A percentile compares a stretch with the other conserved stretches of the same genome.
Evolutionary conservation across 805 yeast genomes (phyloP).

Genomic region (Candida michaelii): DNA sequence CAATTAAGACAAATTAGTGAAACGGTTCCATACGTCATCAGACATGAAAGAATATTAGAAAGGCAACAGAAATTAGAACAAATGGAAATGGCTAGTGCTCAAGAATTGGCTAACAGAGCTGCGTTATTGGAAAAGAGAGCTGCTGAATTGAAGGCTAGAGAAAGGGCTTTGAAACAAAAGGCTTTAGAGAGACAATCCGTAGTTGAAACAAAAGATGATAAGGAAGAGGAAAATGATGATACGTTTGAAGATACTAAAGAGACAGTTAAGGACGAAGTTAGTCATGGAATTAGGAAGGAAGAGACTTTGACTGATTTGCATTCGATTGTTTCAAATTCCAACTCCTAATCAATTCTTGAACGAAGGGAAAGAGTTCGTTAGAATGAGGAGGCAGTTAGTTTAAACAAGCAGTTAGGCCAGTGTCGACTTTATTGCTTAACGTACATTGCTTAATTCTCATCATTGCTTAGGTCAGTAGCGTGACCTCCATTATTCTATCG

Average conservation of each 20-base stretch:
- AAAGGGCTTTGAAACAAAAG: constrained; percentile 49
- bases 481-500: too few relatives aligned
- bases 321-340: constrained; percentile 25
- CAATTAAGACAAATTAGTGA: constrained; percentile 77
- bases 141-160: constrained; percentile 66
- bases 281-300: constrained; percentile 37
- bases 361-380: too few relatives aligned
- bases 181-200: constrained; percentile 21
- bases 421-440: too few relatives aligned
- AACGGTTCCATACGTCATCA: constrained; percentile 79
- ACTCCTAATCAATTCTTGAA: too few relatives aligned
- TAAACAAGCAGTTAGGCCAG: too few relatives aligned
- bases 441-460: too few relatives aligned
- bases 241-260: constrained; percentile 5
- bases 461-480: too few relatives aligned
- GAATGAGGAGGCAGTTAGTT: too few relatives aligned
- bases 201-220: not conserved
- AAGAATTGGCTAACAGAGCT: constrained; percentile 71
- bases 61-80: constrained; percentile 79
- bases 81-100: constrained; percentile 74
- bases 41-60: constrained; percentile 72
- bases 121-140: constrained; percentile 75
- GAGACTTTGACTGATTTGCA: constrained; percentile 57
- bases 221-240: constrained; percentile 3
- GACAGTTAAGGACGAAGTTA: constrained; percentile 11